Percentiles rank a stretch among this genome's conserved stretches.
Evolutionary conservation across 495 filamentous ascomycete species (phyloP).

Genomic region (Penicillium desertorum): DNA sequence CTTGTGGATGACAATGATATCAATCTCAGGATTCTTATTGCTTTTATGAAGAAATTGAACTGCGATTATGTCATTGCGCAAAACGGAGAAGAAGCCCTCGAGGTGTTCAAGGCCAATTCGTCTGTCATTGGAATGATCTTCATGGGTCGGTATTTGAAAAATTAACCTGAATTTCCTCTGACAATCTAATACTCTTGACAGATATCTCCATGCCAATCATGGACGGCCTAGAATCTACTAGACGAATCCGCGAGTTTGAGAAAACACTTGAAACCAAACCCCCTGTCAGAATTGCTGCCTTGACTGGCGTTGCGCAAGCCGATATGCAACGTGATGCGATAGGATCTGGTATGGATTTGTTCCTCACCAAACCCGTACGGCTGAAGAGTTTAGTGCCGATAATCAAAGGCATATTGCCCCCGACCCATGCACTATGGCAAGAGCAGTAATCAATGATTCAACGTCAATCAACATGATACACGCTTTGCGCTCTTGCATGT

Average conservation of each 20-base stretch:
- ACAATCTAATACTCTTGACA: conserved; percentile 9
- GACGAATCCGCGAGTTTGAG: conserved; percentile 50
- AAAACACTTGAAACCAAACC: conserved; percentile 5
- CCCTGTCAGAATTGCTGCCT: conserved; percentile 28
- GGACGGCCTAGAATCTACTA: conserved; percentile 53
- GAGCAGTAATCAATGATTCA: not conserved
- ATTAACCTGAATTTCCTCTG: not conserved
- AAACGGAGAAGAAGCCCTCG: conserved; percentile 55
- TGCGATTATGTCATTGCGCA: conserved; percentile 35
- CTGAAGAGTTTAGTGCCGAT: conserved; percentile 17
- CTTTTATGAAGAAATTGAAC: conserved; percentile 42
- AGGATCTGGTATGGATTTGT: conserved; percentile 38
- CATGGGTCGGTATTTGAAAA: conserved; percentile 39
- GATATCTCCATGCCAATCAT: conserved; percentile 61
- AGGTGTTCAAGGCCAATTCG: conserved; percentile 36
- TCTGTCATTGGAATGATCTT: conserved; percentile 46
- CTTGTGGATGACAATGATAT: conserved; percentile 43
- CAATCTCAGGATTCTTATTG: conserved; percentile 31
- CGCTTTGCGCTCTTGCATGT: not conserved
- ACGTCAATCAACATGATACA: too few species aligned
- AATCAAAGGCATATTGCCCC: conserved; percentile 15
- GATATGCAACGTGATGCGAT: conserved; percentile 32
- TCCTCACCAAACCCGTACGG: conserved; percentile 39
- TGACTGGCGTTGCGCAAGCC: conserved; percentile 36
- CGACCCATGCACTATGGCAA: conserved; percentile 4